Base-by-base conservation (phyloP, 371 early-diverging fungal species). In the Mycotypha africana region DNA sequence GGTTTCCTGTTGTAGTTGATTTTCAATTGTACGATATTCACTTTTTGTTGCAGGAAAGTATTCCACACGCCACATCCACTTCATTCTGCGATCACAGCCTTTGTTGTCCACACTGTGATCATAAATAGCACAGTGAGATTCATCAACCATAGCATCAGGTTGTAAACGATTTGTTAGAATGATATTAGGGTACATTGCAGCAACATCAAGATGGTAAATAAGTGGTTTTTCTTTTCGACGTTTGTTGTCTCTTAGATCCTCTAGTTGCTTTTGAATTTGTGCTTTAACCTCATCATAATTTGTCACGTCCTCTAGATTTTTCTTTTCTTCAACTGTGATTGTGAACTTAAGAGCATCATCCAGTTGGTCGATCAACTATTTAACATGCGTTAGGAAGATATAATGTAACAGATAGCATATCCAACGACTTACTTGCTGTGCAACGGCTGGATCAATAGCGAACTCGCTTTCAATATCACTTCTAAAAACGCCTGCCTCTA, bases 131-230 rank as follows among this genome's bases (percentile, higher is more conserved):
- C 99, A 99, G 3, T 74, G 74, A 12, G 85, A 82, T 51, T 98
- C 98, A 12, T 84, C 82, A 24, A 98, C 88, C 44, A 99, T 88
- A 3, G 99, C 93, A 65, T 95, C 92, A 2, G 99, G 99, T 68
- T 99, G 99, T 3, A 99, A 72, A 20, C 98, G 87, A 58, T 99
- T 99, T 9, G 99, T 99, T 15, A 99, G 74, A 65, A 99, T 99
- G 51, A 99, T 99, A 61, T 99, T 99, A 14, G 99, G 99, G 63
- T 99, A 99, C 99, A 99, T 99, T 21, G 99, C 99, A 0, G 94
- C 99, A 3, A 99, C 99, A 70, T 99, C 99, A 73, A 99, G 79
- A 61, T 99, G 99, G 70, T 99, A 99, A 45, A 99, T 93, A 6
- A 89, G 70, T 1, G 99, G 99, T 11, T 71, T 65, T 45, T 90